Percentiles rank a stretch among this genome's conserved stretches.
Evolutionary conservation across 1,284 basidiomycete species (phyloP).

Genomic region (Microbotryomycetes sp.): DNA sequence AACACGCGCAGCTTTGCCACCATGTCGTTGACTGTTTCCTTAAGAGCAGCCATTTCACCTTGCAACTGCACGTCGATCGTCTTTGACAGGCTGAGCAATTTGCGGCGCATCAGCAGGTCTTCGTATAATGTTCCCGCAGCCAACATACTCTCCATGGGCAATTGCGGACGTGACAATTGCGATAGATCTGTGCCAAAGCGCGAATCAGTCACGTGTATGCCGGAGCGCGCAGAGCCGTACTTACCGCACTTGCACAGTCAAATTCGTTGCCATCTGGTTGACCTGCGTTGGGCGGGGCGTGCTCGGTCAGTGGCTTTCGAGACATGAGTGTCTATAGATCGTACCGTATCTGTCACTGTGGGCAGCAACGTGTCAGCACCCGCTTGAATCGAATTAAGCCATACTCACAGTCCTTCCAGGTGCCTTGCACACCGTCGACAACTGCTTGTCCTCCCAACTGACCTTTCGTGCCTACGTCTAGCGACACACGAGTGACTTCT

Average conservation of each 20-base stretch:
- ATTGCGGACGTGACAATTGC: slow-evolving; percentile 31
- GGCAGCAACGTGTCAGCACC: neutral
- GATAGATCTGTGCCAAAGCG: slow-evolving; percentile 17
- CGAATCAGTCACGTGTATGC: neutral
- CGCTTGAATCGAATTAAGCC: slow-evolving; percentile 43
- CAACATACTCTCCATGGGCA: slow-evolving; percentile 28
- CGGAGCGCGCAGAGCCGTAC: neutral
- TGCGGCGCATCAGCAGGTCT: neutral
- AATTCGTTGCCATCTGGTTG: slow-evolving; percentile 84
- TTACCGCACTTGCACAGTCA: slow-evolving; percentile 89
- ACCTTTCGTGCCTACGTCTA: slow-evolving; percentile 88
- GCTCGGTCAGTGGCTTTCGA: neutral
- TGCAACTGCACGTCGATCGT: slow-evolving; percentile 32
- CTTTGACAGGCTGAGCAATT: slow-evolving; percentile 16
- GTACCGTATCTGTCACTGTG: slow-evolving; percentile 29
- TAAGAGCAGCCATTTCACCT: slow-evolving; percentile 28
- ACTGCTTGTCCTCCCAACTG: slow-evolving; percentile 88
- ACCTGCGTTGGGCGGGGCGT: slow-evolving; percentile 48
- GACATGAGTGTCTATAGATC: slow-evolving; percentile 6
- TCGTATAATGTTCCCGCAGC: neutral
- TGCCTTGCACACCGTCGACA: slow-evolving; percentile 86
- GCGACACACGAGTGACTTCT: slow-evolving; percentile 47
- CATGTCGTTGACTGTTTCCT: slow-evolving; percentile 68
- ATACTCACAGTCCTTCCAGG: slow-evolving; percentile 81
- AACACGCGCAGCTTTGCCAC: slow-evolving; percentile 75